Evolutionary conservation across 139 green algal genomes (phyloP).

Genomic region (Tetratostichococcus sp.): DNA sequence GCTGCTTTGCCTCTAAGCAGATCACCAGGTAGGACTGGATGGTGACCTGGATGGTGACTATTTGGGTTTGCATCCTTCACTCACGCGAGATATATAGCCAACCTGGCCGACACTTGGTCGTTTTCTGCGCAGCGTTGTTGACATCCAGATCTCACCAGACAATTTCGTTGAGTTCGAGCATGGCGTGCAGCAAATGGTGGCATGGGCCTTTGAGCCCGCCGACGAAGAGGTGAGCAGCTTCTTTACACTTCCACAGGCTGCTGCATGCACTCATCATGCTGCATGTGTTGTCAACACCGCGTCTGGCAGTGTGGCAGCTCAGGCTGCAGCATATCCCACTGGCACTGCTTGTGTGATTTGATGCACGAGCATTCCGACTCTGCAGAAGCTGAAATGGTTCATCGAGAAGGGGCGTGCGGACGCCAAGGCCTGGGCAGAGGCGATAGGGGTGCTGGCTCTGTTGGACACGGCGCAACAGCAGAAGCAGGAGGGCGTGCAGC

Average conservation of each 20-base stretch:
- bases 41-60: too few species aligned
- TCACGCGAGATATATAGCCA: too few species aligned
- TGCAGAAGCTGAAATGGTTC: not conserved
- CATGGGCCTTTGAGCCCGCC: constrained; percentile 56
- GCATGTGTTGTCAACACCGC: too few species aligned
- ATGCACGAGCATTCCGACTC: too few species aligned
- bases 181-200: constrained; percentile 49
- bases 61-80: too few species aligned
- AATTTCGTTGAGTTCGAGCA: constrained; percentile 25
- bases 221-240: constrained; percentile 25
- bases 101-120: too few species aligned
- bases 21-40: constrained; percentile 23
- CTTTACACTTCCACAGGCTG: not conserved
- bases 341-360: too few species aligned
- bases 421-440: constrained; percentile 32
- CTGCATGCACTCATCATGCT: too few species aligned
- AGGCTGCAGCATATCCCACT: too few species aligned
- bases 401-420: constrained; percentile 23
- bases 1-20: constrained; percentile 56
- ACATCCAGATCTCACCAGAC: constrained; percentile 28
- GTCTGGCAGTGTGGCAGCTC: too few species aligned
- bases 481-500: not conserved
- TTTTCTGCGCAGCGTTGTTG: not conserved
- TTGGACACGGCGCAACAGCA: not conserved
- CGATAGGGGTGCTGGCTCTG: not conserved